phyloP scores from a whole-genome alignment of 768 basidiomycete genomes.

The Rhizopogon salebrosus region DNA sequence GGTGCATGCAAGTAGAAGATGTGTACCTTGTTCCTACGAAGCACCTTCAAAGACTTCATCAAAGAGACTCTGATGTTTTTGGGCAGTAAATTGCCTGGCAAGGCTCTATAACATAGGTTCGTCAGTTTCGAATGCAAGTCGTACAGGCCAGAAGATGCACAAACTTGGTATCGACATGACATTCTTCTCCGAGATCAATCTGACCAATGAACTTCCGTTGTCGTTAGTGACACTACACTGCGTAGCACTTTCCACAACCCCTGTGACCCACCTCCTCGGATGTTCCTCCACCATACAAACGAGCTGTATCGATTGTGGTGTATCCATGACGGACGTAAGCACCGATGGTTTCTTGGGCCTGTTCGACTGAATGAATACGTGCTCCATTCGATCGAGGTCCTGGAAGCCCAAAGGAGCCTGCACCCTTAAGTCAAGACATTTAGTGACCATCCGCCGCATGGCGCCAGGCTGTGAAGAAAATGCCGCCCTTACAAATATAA shows the following conservation, averaged over 20 bases:
- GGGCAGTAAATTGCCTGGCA: conserved; percentile 6
- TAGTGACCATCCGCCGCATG: neutral
- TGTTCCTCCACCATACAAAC: conserved; percentile 15
- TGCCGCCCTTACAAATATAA: conserved; percentile 8
- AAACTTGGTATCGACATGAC: conserved; percentile 16
- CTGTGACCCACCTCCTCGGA: conserved; percentile 19
- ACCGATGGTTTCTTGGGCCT: conserved; percentile 10
- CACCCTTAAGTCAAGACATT: conserved; percentile 9
- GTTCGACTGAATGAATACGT: conserved; percentile 12
- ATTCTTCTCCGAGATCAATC: conserved; percentile 8
- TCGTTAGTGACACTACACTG: neutral
- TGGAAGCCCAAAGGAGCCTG: conserved; percentile 15
- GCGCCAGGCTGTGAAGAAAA: neutral
- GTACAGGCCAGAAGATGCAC: neutral
- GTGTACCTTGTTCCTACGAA: conserved; percentile 11
- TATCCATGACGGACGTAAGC: conserved; percentile 13
- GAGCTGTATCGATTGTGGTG: conserved; percentile 17
- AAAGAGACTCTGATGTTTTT: conserved; percentile 9
- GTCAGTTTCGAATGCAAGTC: neutral
- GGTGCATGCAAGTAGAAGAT: conserved; percentile 40
- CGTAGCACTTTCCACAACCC: neutral
- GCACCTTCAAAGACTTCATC: conserved; percentile 7
- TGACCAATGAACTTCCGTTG: conserved; percentile 11
- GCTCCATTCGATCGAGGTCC: conserved; percentile 17
- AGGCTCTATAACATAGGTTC: conserved; percentile 2